Percentiles rank a stretch among this genome's conserved stretches.
Conservation (phyloP, 1,139 yeast species). For the Spathaspora sp. region DNA sequence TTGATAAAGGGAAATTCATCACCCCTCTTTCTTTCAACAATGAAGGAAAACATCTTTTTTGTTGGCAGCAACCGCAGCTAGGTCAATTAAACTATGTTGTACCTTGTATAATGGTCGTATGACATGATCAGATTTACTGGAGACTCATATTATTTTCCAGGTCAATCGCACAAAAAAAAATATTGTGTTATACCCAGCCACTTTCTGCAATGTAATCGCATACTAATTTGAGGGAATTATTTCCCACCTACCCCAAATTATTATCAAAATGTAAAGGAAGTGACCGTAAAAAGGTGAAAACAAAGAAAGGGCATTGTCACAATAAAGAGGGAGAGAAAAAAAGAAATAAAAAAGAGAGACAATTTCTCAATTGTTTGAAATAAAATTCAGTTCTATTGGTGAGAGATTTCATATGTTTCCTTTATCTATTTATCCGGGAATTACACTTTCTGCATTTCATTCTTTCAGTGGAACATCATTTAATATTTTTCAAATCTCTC, state of each 20-base stretch:
- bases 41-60: not conserved
- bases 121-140: not conserved
- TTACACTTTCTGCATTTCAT: not conserved
- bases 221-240: not conserved
- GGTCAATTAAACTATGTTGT: not conserved
- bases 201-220: not conserved
- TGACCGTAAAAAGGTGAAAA: not conserved
- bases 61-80: not conserved
- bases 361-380: too few relatives aligned
- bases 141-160: too few relatives aligned
- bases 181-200: not conserved
- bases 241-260: slow-evolving; percentile 1
- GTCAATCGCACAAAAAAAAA: not conserved
- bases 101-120: not conserved
- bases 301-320: not conserved
- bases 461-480: not conserved
- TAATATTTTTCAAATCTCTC: not conserved
- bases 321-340: too few relatives aligned
- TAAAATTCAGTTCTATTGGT: not conserved
- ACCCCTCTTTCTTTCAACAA: not conserved
- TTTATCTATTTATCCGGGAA: not conserved
- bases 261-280: not conserved
- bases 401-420: not conserved
- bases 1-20: not conserved
- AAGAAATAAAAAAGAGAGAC: slow-evolving; percentile 1